Evolutionary conservation across 768 basidiomycete genomes (phyloP).

Genomic region (Russula vinacea): DNA sequence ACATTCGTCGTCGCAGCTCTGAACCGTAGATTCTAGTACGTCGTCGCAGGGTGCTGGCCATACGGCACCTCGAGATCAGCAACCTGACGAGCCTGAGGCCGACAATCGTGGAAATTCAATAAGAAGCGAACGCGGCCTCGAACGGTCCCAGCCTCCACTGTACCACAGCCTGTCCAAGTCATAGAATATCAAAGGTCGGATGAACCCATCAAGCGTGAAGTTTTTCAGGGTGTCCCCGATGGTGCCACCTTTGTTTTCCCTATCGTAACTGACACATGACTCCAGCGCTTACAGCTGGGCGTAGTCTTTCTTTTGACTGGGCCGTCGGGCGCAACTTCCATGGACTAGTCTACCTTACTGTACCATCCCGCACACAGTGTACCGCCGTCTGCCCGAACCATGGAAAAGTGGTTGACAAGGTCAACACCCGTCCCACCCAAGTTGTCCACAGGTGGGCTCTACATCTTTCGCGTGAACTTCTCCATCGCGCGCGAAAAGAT

Average conservation of each 20-base stretch:
- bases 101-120: no score
- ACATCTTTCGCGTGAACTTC: constrained; percentile 49
- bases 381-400: constrained; percentile 25
- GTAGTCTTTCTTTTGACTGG: constrained; percentile 40
- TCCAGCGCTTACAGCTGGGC: constrained; percentile 70
- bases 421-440: constrained; percentile 33
- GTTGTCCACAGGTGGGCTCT: constrained; percentile 39
- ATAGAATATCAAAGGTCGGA: no score
- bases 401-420: constrained; percentile 36
- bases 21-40: background rate
- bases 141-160: no score
- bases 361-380: constrained; percentile 29
- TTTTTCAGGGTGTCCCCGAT: no score
- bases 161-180: no score
- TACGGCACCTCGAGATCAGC: background rate
- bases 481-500: constrained; percentile 43
- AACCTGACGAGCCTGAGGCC: no score
- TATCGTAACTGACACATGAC: background rate
- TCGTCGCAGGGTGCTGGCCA: background rate
- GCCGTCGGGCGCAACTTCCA: constrained; percentile 41
- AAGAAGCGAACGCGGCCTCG: no score
- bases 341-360: constrained; percentile 36
- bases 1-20: background rate
- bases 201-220: no score
- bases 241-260: background rate